These are phyloP conservation scores for Leccinum ochraceum DNA, from an alignment of 768 basidiomycete genomes.

Conservation along the genomic window DNA sequence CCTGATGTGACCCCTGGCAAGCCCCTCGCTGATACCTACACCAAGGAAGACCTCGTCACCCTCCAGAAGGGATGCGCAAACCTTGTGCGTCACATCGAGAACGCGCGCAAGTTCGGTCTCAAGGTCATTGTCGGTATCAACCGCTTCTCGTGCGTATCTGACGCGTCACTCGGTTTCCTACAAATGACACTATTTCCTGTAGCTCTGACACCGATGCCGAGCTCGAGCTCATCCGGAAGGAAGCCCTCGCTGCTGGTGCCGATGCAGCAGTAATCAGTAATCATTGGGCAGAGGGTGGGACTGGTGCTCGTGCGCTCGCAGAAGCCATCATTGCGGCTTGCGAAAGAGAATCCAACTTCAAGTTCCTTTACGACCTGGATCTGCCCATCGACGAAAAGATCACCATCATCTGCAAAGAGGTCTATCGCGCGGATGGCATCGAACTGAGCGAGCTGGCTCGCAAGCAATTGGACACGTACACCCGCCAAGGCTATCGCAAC, in stretches of 20 bases:
- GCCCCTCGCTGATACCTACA: constrained; percentile 90
- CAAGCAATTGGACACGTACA: constrained; percentile 88
- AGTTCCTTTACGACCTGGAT: constrained; percentile 89
- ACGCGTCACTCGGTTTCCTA: not conserved
- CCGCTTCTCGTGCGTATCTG: constrained; percentile 77
- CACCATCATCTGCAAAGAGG: constrained; percentile 78
- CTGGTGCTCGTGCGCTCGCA: constrained; percentile 86
- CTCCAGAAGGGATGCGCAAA: constrained; percentile 93
- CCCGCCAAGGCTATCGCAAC: constrained; percentile 79
- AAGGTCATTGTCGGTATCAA: constrained; percentile 98
- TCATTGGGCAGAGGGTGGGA: constrained; percentile 97
- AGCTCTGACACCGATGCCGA: constrained; percentile 92
- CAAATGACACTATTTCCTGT: constrained; percentile 2
- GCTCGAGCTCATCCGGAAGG: constrained; percentile 77
- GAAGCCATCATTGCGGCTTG: constrained; percentile 90
- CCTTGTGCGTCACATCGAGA: constrained; percentile 89
- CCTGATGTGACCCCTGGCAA: constrained; percentile 97
- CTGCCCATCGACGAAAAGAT: constrained; percentile 90
- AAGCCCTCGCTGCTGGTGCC: constrained; percentile 82
- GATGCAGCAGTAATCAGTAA: constrained; percentile 94
- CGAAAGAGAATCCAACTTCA: constrained; percentile 81
- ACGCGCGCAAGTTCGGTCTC: constrained; percentile 92
- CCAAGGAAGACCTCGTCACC: constrained; percentile 86
- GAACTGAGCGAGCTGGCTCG: constrained; percentile 82
- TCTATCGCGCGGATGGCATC: constrained; percentile 93